Evolutionary conservation across 2,329 filamentous ascomycete species (phyloP), one percentile per base, ranked within the genome.

Genomic region (Thelonectria rubi): DNA sequence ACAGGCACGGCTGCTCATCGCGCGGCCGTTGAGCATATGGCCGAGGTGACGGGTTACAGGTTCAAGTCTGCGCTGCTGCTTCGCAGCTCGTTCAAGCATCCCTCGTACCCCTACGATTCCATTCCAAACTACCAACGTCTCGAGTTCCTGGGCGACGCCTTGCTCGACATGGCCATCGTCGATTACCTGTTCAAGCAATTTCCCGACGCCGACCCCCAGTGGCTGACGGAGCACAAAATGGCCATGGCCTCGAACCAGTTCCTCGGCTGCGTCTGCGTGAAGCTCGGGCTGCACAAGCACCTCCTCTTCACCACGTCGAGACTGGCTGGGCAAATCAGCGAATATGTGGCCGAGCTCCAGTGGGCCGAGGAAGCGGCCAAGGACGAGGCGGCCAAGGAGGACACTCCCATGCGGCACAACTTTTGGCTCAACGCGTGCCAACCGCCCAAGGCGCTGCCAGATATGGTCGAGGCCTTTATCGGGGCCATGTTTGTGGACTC

Each of bases 241-340:
- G 93, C 94, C n/a, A 97, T 99, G 92, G 94, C 95, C 0, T 95
- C 92, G 55, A 99, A 99, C 79, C 93, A 94, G 63, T 99, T 98
- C 73, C 84, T 97, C 1, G 93, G 91, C 1, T 92, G 89, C 17
- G 81, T 98, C 3, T 91, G 91, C 61, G 92, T 96, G 3, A 84
- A 87, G 49, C 84, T 98, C 0, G 89, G 86, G 1, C 90, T 98
- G 57, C 88, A 97, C 73, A 86, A 82, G 50, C 89, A 94, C 73
- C 78, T 98, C 15, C 84, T 87, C 0, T 78, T 82, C 6, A 82
- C 91, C 9, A 80, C 79, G 3, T 69, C 77, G 0, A 26, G 65
- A 0, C 67, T 79, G 0, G 76, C 82, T 34, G 77, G 74, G 17
- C 78, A 82, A 46, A 82, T 88, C 18, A 66, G 75, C 9, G 79